Base-by-base conservation (phyloP, 345 rosid species). In the Iberis pinnata region DNA sequence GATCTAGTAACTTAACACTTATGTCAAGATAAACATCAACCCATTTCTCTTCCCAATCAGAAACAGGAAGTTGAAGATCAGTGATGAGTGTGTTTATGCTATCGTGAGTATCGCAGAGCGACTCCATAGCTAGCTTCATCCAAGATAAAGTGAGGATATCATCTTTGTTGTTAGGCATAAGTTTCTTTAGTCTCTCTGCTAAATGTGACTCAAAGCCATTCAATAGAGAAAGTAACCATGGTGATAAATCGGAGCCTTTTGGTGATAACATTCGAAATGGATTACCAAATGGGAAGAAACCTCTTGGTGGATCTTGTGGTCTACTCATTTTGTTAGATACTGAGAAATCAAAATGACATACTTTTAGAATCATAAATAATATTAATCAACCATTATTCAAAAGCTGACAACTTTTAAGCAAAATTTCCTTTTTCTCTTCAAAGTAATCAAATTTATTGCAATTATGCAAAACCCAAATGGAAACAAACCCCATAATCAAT, bases 31-130 rank as follows among this genome's bases (percentile, higher is more conserved):
- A 89, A 29, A 86, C 80, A 60, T 84, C 92, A 37, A 89, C 79
- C 97, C 97, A 89, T 43, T 86, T 79, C 57, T 80, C 94, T 35
- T 86, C 94, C 97, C 97, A 89, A 55, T 80, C 83, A 41, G 75
- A 67, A 18, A 89, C 82, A 31, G 94, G 97, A 24, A 86, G 83
- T 55, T 84, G 88, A 37, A 89, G 90, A 37, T 70, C 80, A 7
- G 94, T 76, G 47, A 84, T 82, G 20, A 89, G 79, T 5, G 63
- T 60, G 49, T 89, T 80, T 46, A 86, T 70, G 75, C 61, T 80
- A 19, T 40, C 58, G 18, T 89, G 96, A 20, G 82, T 84, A 70
- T 78, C 89, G 18, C 85, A 73, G 40, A 89, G 84, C 9, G 88
- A 72, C 59, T 79, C 81, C 87, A 78, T 81, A 8, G 96, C 96